These are phyloP conservation scores for Chytriomyces confervae DNA, from an alignment of 192 early-diverging fungal species.

Conservation along the genomic window DNA sequence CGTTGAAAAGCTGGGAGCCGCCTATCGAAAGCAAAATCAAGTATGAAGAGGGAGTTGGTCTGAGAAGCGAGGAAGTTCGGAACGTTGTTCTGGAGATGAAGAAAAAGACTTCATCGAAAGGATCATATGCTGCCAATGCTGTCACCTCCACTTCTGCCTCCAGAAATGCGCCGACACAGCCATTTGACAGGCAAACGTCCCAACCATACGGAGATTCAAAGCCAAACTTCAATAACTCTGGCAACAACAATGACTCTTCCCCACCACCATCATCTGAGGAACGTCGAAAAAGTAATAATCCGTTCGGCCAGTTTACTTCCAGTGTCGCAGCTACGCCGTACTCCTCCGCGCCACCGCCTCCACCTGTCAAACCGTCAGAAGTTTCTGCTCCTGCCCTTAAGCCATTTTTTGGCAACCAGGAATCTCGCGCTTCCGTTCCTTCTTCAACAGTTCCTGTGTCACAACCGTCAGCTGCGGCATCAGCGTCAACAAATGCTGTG, in stretches of 20 bases:
- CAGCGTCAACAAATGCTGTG: slow-evolving; percentile 25
- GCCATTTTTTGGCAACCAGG: not conserved
- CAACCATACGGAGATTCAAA: not conserved
- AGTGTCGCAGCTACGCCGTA: not conserved
- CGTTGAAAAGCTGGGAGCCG: slow-evolving; percentile 50
- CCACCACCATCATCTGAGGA: slow-evolving; percentile 7
- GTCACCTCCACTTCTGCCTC: not conserved
- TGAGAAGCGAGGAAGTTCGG: slow-evolving; percentile 46
- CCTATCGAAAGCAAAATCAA: slow-evolving; percentile 50
- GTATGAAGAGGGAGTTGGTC: slow-evolving; percentile 55
- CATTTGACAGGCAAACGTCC: not conserved
- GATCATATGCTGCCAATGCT: slow-evolving; percentile 12
- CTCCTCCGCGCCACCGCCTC: not conserved
- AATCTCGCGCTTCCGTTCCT: not conserved
- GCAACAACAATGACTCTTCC: not conserved
- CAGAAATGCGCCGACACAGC: not conserved
- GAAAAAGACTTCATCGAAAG: slow-evolving; percentile 24
- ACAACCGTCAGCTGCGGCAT: slow-evolving; percentile 12
- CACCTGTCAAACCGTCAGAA: slow-evolving; percentile 18
- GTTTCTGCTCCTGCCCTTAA: not conserved
- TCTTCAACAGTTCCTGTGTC: not conserved
- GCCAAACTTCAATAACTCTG: not conserved
- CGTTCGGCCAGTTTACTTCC: not conserved
- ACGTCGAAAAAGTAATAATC: slow-evolving; percentile 18
- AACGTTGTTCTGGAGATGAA: slow-evolving; percentile 46